Conservation (phyloP, 495 filamentous ascomycete species). For the Rusavskia elegans region DNA sequence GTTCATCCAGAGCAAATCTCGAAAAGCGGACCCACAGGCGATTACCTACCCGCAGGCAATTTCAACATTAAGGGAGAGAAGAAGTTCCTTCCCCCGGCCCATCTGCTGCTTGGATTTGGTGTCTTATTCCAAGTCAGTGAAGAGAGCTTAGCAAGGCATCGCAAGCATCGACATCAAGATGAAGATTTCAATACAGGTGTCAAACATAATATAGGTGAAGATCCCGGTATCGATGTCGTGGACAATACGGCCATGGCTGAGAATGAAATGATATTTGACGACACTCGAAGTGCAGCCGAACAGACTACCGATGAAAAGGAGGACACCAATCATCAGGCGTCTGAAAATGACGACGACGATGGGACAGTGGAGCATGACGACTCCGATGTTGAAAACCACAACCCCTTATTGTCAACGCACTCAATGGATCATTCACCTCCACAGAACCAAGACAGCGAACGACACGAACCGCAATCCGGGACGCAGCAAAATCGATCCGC, state of each 20-base stretch:
- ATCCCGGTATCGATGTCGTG: conserved; percentile 11
- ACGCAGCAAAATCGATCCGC: conserved; percentile 10
- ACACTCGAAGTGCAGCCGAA: conserved; percentile 12
- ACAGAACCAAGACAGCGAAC: background rate
- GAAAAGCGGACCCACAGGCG: conserved; percentile 64
- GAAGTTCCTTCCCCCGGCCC: conserved; percentile 78
- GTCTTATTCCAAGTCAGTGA: conserved; percentile 82
- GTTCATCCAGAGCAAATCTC: conserved; percentile 74
- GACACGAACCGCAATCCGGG: conserved; percentile 3
- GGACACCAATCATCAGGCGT: conserved; percentile 9
- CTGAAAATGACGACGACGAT: conserved; percentile 17
- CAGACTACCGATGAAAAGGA: conserved; percentile 16
- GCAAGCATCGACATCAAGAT: conserved; percentile 52
- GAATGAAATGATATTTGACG: conserved; percentile 13
- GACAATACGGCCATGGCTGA: background rate
- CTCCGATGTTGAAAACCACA: background rate
- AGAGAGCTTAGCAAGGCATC: conserved; percentile 66
- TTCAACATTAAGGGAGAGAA: conserved; percentile 76
- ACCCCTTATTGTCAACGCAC: background rate
- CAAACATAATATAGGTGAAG: conserved; percentile 12
- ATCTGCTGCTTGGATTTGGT: conserved; percentile 72
- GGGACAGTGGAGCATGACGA: conserved; percentile 11
- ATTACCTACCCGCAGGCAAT: conserved; percentile 55
- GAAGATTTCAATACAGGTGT: conserved; percentile 3
- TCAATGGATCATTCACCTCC: background rate